Evolutionary conservation across 139 green algal species (phyloP).

Genomic region (Astrephomene gubernaculifera): DNA sequence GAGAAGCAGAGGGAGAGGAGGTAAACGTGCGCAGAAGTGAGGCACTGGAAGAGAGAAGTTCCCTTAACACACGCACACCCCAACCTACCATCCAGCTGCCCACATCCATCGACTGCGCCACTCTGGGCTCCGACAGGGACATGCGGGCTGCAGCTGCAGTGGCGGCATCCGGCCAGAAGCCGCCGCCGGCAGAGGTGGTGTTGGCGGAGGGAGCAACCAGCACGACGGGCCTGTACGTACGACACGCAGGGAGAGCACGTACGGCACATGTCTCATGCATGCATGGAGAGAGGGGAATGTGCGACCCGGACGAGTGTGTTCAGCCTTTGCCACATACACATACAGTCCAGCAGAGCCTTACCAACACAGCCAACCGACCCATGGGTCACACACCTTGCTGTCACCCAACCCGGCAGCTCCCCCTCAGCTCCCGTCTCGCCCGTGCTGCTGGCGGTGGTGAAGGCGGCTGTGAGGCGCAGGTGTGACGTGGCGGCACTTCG

Average conservation of each 20-base stretch:
- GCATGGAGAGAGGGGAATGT: too few relatives aligned
- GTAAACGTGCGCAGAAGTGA: too few relatives aligned
- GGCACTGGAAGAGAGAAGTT: too few relatives aligned
- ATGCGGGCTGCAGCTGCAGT: not conserved
- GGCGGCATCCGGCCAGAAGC: not conserved
- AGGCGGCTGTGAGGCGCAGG: not conserved
- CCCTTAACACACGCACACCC: not conserved
- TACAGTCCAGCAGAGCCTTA: too few relatives aligned
- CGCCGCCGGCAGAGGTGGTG: not conserved
- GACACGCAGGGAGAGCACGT: too few relatives aligned
- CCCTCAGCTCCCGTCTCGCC: too few relatives aligned
- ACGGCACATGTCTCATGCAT: too few relatives aligned
- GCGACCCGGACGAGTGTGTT: too few relatives aligned
- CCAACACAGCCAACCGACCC: too few relatives aligned
- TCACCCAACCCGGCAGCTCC: slow-evolving; percentile 18
- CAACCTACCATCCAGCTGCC: slow-evolving; percentile 30
- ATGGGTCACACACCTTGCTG: not conserved
- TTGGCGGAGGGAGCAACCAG: slow-evolving; percentile 5
- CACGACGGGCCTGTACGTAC: slow-evolving; percentile 9
- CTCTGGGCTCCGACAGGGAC: not conserved
- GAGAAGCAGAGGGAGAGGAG: too few relatives aligned
- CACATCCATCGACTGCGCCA: not conserved
- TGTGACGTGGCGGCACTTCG: not conserved
- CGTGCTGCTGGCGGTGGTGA: too few relatives aligned
- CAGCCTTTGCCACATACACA: too few relatives aligned